These are phyloP conservation scores for Apiosordaria backusii DNA, from an alignment of 495 filamentous ascomycete genomes.

Conservation along the genomic window DNA sequence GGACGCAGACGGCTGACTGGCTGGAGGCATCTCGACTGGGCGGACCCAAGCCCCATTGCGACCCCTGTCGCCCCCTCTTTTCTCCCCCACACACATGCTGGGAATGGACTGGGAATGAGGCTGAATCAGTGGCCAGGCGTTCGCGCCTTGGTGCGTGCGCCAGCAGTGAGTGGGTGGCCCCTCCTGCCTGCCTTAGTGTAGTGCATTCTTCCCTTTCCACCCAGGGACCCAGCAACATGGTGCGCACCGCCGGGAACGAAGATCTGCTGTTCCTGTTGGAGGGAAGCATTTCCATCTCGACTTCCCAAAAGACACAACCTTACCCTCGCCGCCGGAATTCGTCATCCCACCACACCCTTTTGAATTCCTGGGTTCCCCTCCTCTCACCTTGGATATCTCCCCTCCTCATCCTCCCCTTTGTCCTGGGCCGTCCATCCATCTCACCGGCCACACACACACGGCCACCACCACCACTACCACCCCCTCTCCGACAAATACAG, in stretches of 20 bases:
- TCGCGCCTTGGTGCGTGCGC: conserved; percentile 15
- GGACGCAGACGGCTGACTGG: conserved; percentile 15
- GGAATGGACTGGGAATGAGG: conserved; percentile 24
- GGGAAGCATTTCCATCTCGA: no score
- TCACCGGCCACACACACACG: conserved; percentile 6
- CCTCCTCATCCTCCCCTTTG: conserved; percentile 9
- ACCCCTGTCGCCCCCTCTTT: conserved; percentile 15
- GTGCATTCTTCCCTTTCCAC: conserved; percentile 6
- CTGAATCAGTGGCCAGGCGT: conserved; percentile 28
- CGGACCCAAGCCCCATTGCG: conserved; percentile 13
- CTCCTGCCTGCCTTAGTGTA: conserved; percentile 13
- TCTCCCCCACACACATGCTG: conserved; percentile 18
- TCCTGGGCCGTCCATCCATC: neutral
- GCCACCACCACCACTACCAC: neutral
- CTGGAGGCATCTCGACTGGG: neutral
- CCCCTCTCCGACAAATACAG: neutral
- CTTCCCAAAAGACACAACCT: neutral
- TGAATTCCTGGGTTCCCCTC: conserved; percentile 5
- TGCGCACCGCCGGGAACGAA: neutral
- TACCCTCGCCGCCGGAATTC: conserved; percentile 23
- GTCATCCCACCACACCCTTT: conserved; percentile 17
- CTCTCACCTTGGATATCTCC: neutral
- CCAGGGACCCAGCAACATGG: neutral
- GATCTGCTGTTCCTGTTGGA: no score
- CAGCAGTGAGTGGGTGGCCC: conserved; percentile 5